Percentiles rank a stretch among this genome's conserved stretches.
phyloP scores from a whole-genome alignment of 345 rosid genomes.

The Orychophragmus violaceus region DNA sequence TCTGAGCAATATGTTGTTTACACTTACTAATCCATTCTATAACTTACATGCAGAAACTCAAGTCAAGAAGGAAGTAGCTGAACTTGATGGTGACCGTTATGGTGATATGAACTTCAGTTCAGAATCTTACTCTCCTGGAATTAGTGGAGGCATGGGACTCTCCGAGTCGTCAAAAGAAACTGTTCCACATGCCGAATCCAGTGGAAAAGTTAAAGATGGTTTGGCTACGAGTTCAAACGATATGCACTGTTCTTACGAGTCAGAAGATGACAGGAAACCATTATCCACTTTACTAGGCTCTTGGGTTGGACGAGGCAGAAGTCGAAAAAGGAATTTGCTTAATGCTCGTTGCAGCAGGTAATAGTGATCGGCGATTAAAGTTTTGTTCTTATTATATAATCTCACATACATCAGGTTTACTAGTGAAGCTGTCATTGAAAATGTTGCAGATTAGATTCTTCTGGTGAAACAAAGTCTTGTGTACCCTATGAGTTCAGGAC shows the following conservation, averaged over 20 bases:
- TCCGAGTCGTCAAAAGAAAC: conserved; percentile 47
- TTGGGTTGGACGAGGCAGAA: conserved; percentile 14
- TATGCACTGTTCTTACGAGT: conserved; percentile 24
- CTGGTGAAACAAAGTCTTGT: conserved; percentile 19
- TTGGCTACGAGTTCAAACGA: conserved; percentile 16
- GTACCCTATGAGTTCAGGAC: conserved; percentile 33
- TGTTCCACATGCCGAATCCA: conserved; percentile 23
- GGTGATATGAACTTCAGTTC: conserved; percentile 39
- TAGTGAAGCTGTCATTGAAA: conserved; percentile 4
- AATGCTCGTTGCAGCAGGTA: conserved; percentile 40
- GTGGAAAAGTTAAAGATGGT: conserved; percentile 19
- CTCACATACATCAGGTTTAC: conserved; percentile 25
- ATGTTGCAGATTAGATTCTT: conserved; percentile 27
- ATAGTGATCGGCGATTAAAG: conserved; percentile 12
- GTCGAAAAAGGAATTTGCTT: conserved; percentile 41
- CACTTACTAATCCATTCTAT: background rate
- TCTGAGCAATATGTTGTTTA: background rate
- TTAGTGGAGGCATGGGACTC: conserved; percentile 43
- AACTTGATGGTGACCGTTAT: conserved; percentile 30
- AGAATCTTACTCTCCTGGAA: conserved; percentile 65
- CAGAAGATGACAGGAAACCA: conserved; percentile 47
- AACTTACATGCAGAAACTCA: conserved; percentile 49
- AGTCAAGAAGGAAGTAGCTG: conserved; percentile 43
- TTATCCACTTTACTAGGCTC: conserved; percentile 33
- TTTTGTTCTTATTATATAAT: conserved; percentile 22